Evolutionary conservation across 2,329 filamentous ascomycete species (phyloP).

Genomic region (Phyllosticta citribraziliensis): DNA sequence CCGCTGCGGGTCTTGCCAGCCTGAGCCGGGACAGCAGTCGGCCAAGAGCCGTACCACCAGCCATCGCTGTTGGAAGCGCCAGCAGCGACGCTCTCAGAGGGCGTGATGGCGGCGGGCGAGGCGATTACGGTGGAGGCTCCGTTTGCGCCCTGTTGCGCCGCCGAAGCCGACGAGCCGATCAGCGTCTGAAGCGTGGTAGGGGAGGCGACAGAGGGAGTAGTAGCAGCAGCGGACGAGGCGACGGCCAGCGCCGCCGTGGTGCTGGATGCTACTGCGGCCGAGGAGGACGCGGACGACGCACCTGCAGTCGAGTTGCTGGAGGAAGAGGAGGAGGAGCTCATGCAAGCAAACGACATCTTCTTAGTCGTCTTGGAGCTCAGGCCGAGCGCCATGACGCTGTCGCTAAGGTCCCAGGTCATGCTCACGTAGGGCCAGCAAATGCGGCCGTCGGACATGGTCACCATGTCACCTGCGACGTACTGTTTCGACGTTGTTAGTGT

Average conservation of each 20-base stretch:
- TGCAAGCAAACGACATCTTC: slow-evolving; percentile 48
- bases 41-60: neutral
- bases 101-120: slow-evolving; percentile 5
- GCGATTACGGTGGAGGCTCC: slow-evolving; percentile 5
- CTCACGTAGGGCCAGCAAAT: slow-evolving; percentile 54
- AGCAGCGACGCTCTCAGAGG: neutral
- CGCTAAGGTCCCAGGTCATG: slow-evolving; percentile 43
- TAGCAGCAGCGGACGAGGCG: slow-evolving; percentile 2
- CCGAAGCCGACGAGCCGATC: slow-evolving; percentile 7
- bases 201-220: slow-evolving; percentile 2
- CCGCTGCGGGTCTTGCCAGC: neutral
- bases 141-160: slow-evolving; percentile 1
- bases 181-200: slow-evolving; percentile 8
- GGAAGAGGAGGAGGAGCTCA: slow-evolving; percentile 17
- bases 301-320: slow-evolving; percentile 12
- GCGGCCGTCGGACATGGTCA: slow-evolving; percentile 47
- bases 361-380: slow-evolving; percentile 14
- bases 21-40: neutral
- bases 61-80: neutral
- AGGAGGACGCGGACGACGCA: slow-evolving; percentile 13
- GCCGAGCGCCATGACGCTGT: neutral
- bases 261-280: slow-evolving; percentile 11
- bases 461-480: slow-evolving; percentile 53
- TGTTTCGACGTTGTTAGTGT: neutral
- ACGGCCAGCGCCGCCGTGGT: neutral